Percentiles rank a stretch among this genome's conserved stretches.
These are phyloP conservation scores for Setaria italica DNA, from an alignment of 202 grass and related monocot species.

Conservation along the genomic window DNA sequence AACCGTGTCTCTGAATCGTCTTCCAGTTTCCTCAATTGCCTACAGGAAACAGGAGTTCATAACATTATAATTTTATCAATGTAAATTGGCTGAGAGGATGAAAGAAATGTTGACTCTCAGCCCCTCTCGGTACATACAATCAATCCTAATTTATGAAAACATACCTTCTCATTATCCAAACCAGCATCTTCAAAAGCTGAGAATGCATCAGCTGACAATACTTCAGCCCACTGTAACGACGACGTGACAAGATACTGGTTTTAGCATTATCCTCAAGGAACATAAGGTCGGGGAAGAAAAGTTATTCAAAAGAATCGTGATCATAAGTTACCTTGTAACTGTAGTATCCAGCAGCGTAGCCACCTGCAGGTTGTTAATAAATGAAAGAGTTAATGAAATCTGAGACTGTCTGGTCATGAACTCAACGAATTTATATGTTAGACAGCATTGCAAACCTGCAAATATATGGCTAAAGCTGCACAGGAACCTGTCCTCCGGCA, in stretches of 20 bases:
- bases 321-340: constrained; percentile 88
- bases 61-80: not conserved
- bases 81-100: not conserved
- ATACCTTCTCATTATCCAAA: constrained; percentile 89
- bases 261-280: constrained; percentile 8
- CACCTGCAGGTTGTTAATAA: constrained; percentile 54
- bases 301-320: not conserved
- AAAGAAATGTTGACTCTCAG: not conserved
- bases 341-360: constrained; percentile 98
- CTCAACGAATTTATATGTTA: constrained; percentile 21
- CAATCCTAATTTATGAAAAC: not conserved
- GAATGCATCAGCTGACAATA: constrained; percentile 95
- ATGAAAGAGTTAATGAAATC: not conserved
- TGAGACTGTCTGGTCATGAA: not conserved
- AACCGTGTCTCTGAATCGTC: constrained; percentile 89
- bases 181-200: constrained; percentile 97
- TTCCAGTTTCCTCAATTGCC: constrained; percentile 84
- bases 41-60: constrained; percentile 31
- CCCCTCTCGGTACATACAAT: not conserved
- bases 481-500: constrained; percentile 86
- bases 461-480: constrained; percentile 98
- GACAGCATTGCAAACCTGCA: constrained; percentile 61
- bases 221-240: constrained; percentile 85
- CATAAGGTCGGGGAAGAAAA: not conserved
- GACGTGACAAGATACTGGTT: constrained; percentile 13